Percentiles rank a stretch among this genome's conserved stretches.
Evolutionary conservation across 495 filamentous ascomycete species (phyloP).

Genomic region (Neurospora discreta): DNA sequence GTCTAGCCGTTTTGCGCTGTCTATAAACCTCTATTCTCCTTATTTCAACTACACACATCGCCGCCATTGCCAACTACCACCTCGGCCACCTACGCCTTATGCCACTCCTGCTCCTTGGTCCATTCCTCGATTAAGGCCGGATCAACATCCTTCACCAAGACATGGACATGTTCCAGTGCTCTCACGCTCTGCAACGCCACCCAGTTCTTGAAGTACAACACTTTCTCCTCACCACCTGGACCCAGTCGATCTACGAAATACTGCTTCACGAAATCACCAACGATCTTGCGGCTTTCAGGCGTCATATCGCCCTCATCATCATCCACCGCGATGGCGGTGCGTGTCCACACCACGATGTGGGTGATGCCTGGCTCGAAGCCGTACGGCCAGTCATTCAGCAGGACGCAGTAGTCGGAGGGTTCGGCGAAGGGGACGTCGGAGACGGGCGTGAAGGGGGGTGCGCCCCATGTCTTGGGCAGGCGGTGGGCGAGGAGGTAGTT

Average conservation of each 20-base stretch:
- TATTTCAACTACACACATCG: background rate
- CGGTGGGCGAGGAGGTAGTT: conserved; percentile 65
- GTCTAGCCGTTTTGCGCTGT: background rate
- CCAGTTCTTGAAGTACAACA: conserved; percentile 95
- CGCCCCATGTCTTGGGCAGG: conserved; percentile 53
- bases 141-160: conserved; percentile 52
- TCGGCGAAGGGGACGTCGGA: conserved; percentile 56
- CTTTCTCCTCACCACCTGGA: conserved; percentile 39
- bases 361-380: conserved; percentile 57
- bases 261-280: conserved; percentile 55
- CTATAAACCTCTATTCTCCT: background rate
- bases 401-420: conserved; percentile 59
- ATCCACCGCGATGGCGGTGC: conserved; percentile 45
- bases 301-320: conserved; percentile 61
- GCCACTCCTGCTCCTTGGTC: conserved; percentile 35
- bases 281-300: conserved; percentile 45
- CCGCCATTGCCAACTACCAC: background rate
- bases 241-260: conserved; percentile 54
- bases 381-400: conserved; percentile 91
- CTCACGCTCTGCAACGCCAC: conserved; percentile 77
- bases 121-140: conserved; percentile 50
- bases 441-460: conserved; percentile 37
- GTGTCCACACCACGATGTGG: conserved; percentile 61
- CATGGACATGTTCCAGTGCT: conserved; percentile 56
- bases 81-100: conserved; percentile 10